Percentiles rank a stretch among this genome's conserved stretches.
phyloP scores from a whole-genome alignment of 495 filamentous ascomycete genomes.

The Hamigera avellanea region DNA sequence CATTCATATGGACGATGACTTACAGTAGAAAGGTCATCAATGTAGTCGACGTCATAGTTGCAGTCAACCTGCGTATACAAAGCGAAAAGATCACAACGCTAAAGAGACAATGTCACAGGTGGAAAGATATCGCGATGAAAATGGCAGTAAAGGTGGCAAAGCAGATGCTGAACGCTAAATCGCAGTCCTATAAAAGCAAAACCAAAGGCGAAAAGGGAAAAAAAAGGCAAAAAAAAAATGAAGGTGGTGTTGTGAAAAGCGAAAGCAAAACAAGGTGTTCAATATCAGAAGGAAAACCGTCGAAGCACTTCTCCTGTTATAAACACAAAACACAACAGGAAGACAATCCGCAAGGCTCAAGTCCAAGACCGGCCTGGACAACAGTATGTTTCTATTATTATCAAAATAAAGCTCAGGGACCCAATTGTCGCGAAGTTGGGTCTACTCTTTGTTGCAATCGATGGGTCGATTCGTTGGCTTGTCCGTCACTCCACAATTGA shows the following conservation, averaged over 20 bases:
- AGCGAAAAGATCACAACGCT: not conserved
- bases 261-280: too few species aligned
- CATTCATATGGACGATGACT: conserved; percentile 22
- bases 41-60: conserved; percentile 55
- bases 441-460: too few species aligned
- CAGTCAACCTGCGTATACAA: not conserved
- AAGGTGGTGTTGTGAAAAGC: too few species aligned
- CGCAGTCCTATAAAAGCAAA: not conserved
- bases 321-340: not conserved
- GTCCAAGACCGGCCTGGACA: not conserved
- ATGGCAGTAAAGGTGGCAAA: not conserved
- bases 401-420: too few species aligned
- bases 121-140: not conserved
- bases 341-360: not conserved
- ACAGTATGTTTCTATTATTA: too few species aligned
- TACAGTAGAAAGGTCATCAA: conserved; percentile 66
- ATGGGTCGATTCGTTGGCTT: too few species aligned
- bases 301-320: too few species aligned
- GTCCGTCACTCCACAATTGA: too few species aligned
- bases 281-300: too few species aligned
- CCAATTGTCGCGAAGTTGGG: too few species aligned
- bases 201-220: conserved; percentile 2
- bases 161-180: not conserved
- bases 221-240: conserved; percentile 8
- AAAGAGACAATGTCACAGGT: not conserved